Conservation (phyloP, 306 rosid genomes). For the Oxytropis ochrocephala region DNA sequence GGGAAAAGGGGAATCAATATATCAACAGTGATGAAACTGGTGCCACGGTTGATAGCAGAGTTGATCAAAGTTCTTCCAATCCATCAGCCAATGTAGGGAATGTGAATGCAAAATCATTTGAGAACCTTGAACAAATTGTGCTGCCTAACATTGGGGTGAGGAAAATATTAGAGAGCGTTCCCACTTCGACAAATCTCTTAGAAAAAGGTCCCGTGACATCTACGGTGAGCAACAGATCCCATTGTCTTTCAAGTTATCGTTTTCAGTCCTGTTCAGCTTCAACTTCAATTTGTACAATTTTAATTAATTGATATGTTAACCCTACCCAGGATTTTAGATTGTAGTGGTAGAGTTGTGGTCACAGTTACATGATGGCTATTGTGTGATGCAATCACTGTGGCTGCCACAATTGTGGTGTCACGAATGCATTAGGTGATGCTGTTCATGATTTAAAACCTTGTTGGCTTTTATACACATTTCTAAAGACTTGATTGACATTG, state of each 20-base stretch:
- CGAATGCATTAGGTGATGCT: background rate
- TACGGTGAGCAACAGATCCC: slow-evolving; percentile 46
- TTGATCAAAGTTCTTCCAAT: slow-evolving; percentile 22
- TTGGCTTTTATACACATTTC: no score
- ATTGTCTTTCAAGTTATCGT: slow-evolving; percentile 9
- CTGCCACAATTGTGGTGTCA: background rate
- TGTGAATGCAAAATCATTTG: slow-evolving; percentile 21
- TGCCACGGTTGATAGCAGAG: slow-evolving; percentile 11
- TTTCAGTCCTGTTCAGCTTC: background rate
- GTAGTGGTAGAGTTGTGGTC: background rate
- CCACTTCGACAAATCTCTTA: slow-evolving; percentile 24
- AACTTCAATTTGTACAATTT: background rate
- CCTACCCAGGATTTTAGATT: background rate
- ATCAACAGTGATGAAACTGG: slow-evolving; percentile 19
- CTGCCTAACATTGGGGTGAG: slow-evolving; percentile 14
- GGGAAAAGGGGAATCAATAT: slow-evolving; percentile 12
- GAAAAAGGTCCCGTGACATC: slow-evolving; percentile 30
- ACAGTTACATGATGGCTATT: background rate
- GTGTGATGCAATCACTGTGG: background rate
- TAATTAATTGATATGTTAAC: background rate
- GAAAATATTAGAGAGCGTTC: slow-evolving; percentile 33
- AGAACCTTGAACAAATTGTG: slow-evolving; percentile 29
- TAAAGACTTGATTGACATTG: no score
- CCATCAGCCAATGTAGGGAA: slow-evolving; percentile 28
- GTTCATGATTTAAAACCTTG: no score